Evolutionary conservation across 805 yeast species (phyloP).

Genomic region (Pichia rugopelliculosa): DNA sequence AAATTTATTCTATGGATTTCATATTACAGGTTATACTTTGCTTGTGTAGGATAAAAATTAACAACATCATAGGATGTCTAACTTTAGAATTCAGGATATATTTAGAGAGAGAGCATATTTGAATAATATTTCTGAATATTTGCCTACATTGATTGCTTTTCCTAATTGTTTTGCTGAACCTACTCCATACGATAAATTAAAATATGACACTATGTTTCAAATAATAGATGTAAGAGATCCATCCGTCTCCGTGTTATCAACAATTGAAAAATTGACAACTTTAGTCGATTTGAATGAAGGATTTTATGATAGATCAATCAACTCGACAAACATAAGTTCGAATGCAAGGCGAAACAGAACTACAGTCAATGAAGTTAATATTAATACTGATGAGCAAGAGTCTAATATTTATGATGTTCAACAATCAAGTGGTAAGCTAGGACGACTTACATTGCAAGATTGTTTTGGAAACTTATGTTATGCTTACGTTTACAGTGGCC

Average conservation of each 20-base stretch:
- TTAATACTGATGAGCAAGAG: constrained; percentile 34
- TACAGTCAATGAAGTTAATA: constrained; percentile 37
- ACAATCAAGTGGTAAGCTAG: not conserved
- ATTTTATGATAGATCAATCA: constrained; percentile 43
- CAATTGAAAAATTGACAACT: constrained; percentile 47
- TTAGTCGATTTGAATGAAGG: constrained; percentile 51
- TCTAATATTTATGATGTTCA: not conserved
- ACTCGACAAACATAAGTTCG: not conserved
- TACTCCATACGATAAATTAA: constrained; percentile 1
- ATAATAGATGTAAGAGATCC: constrained; percentile 50
- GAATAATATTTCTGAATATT: not conserved
- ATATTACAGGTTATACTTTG: no score
- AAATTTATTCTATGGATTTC: no score
- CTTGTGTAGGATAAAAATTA: no score
- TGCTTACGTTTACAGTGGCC: constrained; percentile 48
- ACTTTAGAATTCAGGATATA: constrained; percentile 8
- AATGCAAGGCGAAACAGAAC: constrained; percentile 4
- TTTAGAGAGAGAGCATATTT: not conserved
- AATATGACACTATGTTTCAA: constrained; percentile 36
- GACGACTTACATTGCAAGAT: constrained; percentile 49
- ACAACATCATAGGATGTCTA: not conserved
- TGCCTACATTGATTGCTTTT: constrained; percentile 4
- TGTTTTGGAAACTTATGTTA: constrained; percentile 40
- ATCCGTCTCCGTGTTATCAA: constrained; percentile 41
- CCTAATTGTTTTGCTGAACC: constrained; percentile 8